Conservation (phyloP, 1,284 basidiomycete genomes). For the Trichosporon sp. region DNA sequence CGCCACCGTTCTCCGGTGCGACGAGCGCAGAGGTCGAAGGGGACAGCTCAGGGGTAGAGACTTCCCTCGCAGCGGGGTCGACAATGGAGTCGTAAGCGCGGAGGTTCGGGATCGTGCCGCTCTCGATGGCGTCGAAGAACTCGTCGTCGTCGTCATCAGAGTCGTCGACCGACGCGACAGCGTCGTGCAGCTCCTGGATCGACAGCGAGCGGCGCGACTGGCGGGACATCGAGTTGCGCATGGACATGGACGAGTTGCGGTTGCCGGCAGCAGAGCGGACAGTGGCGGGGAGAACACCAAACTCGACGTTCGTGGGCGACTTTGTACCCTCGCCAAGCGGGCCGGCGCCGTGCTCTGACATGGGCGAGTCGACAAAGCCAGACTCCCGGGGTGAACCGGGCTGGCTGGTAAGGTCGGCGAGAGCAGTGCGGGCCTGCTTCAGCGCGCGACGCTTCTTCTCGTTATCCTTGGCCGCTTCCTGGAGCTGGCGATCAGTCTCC, state of each 20-base stretch:
- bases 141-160: conserved; percentile 81
- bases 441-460: conserved; percentile 52
- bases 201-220: conserved; percentile 26
- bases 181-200: conserved; percentile 38
- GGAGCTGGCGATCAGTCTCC: conserved; percentile 71
- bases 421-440: conserved; percentile 69
- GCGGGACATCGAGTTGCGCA: conserved; percentile 5
- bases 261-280: background rate
- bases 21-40: background rate
- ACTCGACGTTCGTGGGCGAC: background rate
- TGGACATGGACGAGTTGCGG: conserved; percentile 9
- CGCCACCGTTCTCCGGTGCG: background rate
- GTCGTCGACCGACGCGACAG: conserved; percentile 43
- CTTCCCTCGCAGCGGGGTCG: conserved; percentile 28
- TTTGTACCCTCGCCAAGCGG: background rate
- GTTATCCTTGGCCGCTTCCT: conserved; percentile 49
- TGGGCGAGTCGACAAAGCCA: background rate
- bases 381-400: conserved; percentile 18
- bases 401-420: conserved; percentile 48
- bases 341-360: background rate
- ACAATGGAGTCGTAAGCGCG: conserved; percentile 62
- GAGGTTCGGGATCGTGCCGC: conserved; percentile 65
- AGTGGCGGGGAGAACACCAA: background rate
- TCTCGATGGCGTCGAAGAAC: conserved; percentile 95
- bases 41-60: background rate